These are phyloP conservation scores for Sarocladiaceae sp. DNA, from an alignment of 2,329 filamentous ascomycete species.

Conservation along the genomic window DNA sequence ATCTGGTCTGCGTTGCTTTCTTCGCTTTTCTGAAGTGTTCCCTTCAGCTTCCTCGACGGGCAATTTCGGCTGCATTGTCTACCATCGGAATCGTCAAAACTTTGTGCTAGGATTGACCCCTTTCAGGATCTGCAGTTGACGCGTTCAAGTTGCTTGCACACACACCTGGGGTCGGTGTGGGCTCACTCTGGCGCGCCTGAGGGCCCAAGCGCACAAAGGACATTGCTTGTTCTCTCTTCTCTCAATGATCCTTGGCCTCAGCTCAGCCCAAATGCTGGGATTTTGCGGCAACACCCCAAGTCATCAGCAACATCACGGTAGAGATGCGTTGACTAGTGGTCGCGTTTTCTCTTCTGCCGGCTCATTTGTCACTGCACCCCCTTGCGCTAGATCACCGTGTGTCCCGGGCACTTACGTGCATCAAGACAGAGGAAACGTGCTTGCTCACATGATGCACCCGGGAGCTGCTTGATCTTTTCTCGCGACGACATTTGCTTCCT, in stretches of 20 bases:
- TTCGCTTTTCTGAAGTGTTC: no score
- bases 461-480: neutral
- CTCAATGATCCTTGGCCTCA: slow-evolving; percentile 1
- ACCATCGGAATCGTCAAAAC: no score
- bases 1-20: no score
- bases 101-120: no score
- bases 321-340: neutral
- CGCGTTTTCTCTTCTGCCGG: no score
- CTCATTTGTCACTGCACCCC: no score
- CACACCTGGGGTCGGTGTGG: no score
- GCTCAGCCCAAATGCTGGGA: neutral
- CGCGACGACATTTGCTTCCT: neutral
- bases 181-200: neutral
- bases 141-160: no score
- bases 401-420: neutral
- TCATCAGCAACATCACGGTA: neutral
- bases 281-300: neutral
- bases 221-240: slow-evolving; percentile 5
- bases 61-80: no score
- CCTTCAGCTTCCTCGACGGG: no score
- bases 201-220: neutral
- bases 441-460: slow-evolving; percentile 3
- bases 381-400: neutral
- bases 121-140: no score
- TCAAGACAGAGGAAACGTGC: neutral